These are phyloP conservation scores for Penicillium angulare DNA, from an alignment of 495 filamentous ascomycete species.

Conservation along the genomic window DNA sequence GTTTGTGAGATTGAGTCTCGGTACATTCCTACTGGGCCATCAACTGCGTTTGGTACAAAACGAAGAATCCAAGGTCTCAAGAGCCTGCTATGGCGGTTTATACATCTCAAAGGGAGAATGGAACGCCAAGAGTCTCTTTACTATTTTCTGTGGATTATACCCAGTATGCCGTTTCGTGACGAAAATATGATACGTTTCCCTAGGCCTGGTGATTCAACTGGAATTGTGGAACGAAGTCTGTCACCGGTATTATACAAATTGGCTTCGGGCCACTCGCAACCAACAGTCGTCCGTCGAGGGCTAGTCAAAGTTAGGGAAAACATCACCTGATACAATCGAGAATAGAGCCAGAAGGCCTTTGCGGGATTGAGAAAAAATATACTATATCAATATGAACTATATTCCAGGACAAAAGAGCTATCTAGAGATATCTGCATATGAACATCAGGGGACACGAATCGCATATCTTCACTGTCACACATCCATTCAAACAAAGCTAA, in stretches of 20 bases:
- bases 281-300: slow-evolving; percentile 6
- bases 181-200: slow-evolving; percentile 7
- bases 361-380: too few species aligned
- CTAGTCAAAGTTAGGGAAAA: slow-evolving; percentile 6
- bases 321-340: too few species aligned
- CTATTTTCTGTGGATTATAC: slow-evolving; percentile 10
- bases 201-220: background rate
- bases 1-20: background rate
- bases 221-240: background rate
- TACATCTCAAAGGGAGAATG: slow-evolving; percentile 17
- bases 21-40: background rate
- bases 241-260: slow-evolving; percentile 13
- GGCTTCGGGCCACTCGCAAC: background rate
- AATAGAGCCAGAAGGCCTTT: too few species aligned
- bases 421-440: too few species aligned
- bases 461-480: too few species aligned
- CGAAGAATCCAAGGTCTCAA: slow-evolving; percentile 3
- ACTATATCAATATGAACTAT: too few species aligned
- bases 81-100: slow-evolving; percentile 8
- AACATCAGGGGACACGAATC: too few species aligned
- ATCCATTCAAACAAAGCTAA: background rate
- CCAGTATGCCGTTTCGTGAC: background rate
- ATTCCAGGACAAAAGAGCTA: too few species aligned
- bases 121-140: slow-evolving; percentile 21
- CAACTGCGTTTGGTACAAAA: too few species aligned